phyloP scores from a whole-genome alignment of 441 rosid species.

The Erodium texanum region DNA sequence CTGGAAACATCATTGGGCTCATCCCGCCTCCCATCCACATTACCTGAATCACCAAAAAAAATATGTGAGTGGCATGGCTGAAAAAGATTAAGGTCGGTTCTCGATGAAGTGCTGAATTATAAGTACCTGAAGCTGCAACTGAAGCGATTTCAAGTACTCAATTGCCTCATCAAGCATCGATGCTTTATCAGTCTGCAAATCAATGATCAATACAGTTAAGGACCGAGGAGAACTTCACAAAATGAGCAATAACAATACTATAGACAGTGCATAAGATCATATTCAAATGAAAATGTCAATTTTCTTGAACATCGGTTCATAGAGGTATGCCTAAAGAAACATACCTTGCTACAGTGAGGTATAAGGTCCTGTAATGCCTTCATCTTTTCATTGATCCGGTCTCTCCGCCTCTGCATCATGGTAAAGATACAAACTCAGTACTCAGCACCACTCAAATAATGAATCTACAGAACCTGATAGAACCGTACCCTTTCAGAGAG shows the following conservation, averaged over 20 bases:
- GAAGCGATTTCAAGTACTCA: constrained; percentile 52
- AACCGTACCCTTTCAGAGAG: constrained; percentile 58
- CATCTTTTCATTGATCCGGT: constrained; percentile 64
- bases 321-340: no score
- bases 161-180: constrained; percentile 74
- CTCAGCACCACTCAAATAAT: background rate
- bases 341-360: constrained; percentile 61
- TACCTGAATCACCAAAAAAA: constrained; percentile 28
- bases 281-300: background rate
- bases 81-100: background rate
- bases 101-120: background rate
- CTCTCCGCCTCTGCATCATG: constrained; percentile 48
- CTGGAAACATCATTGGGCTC: constrained; percentile 62
- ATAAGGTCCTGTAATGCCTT: constrained; percentile 63
- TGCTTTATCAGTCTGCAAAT: constrained; percentile 58
- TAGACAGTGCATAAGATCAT: background rate
- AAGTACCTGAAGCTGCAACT: constrained; percentile 55
- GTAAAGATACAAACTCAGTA: background rate
- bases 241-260: background rate
- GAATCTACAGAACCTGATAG: background rate
- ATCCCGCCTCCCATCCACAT: constrained; percentile 76
- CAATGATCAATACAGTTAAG: background rate
- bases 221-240: background rate
- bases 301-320: background rate
- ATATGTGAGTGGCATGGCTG: constrained; percentile 5